Conservation (phyloP, 305 asterid species). For the Withania somnifera region DNA sequence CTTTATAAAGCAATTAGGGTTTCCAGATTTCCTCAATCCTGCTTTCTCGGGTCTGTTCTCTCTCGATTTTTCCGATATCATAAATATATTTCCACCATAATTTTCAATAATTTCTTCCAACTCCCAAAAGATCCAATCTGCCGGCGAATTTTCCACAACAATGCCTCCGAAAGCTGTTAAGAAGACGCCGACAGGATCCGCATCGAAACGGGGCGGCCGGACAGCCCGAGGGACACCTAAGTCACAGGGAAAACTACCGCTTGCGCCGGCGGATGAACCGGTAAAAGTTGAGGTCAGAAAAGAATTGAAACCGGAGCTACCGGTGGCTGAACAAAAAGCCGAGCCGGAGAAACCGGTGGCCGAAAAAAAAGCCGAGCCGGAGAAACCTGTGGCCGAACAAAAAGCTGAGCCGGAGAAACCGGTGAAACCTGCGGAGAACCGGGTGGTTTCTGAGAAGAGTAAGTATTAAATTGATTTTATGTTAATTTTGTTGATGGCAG, state of each 20-base stretch:
- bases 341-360: neutral
- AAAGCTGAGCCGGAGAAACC: too few species aligned
- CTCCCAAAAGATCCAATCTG: neutral
- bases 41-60: neutral
- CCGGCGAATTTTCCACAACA: neutral
- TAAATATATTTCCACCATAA: neutral
- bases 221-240: conserved; percentile 27
- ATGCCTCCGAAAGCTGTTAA: conserved; percentile 67
- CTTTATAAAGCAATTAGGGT: neutral
- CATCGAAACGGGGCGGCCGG: conserved; percentile 51
- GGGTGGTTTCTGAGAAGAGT: neutral
- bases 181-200: conserved; percentile 67
- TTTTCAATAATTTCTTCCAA: neutral
- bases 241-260: conserved; percentile 9
- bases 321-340: neutral
- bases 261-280: conserved; percentile 6
- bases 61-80: neutral
- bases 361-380: neutral
- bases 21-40: neutral
- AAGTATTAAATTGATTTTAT: neutral
- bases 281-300: conserved; percentile 20
- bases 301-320: conserved; percentile 13
- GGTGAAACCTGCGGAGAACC: neutral
- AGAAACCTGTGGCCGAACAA: too few species aligned
- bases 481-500: neutral